Base-by-base conservation (phyloP, 768 basidiomycete species). In the Suillus sp. region DNA sequence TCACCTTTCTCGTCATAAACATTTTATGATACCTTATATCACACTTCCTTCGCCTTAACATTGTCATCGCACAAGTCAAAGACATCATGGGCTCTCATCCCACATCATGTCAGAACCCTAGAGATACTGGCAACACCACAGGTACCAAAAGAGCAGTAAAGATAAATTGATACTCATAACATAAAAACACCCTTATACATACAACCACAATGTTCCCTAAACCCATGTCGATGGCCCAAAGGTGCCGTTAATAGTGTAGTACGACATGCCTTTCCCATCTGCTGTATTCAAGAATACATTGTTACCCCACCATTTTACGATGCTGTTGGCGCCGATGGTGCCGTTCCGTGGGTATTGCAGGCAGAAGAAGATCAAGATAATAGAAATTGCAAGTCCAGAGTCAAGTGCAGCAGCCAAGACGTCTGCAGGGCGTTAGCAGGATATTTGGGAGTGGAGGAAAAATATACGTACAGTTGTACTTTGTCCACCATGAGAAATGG, bases 241-340 rank as follows among this genome's bases (percentile, higher is more conserved):
- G 9, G 69, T 78, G 30, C 68, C 65, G 45, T 77, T 78, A 1
- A 78, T 66, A 35, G 61, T 70, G 61, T 71, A 68, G 38, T 77
- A 65, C 25, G 78, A 63, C 22, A 67, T 62, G 61, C 62, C 70
- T 13, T 69, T 62, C 76, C 78, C 79, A 67, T 80, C 79, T 25
- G 71, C 65, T 3, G 79, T 80, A 5, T 75, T 51, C 60, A 65
- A 73, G 64, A 73, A 76, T 37, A 77, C 78, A 72, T 73, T 80
- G 65, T 89, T 89, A n/a, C 88, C 88, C 87, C 86, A 88, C 88
- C 88, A 90, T 1, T 62, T 64, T 64, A 81, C 80, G 58, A 89
- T 72, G 20, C 62, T 84, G 55, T 78, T 73, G 4, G 68, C 13
- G 5, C 86, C 87, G 66, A 88, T 86, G 2, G 59, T 62, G 8